Evolutionary conservation across 2,329 filamentous ascomycete genomes (phyloP).

Genomic region (Calonectria pteridis): DNA sequence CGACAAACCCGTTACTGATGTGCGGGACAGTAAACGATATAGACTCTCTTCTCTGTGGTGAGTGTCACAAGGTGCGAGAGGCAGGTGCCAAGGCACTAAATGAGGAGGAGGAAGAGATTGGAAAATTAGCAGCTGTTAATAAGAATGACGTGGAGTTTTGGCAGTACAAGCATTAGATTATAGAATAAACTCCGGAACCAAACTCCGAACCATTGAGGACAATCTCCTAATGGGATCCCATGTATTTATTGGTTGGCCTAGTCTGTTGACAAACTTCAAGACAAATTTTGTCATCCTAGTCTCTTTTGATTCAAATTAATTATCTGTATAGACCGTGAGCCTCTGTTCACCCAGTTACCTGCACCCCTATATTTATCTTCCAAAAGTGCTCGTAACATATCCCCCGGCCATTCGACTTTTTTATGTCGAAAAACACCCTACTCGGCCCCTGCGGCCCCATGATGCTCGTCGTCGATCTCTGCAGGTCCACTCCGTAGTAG

Average conservation of each 20-base stretch:
- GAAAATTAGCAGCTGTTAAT: neutral
- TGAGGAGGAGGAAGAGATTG: neutral
- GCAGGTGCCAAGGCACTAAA: neutral
- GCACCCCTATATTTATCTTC: constrained; percentile 2
- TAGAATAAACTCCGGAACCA: neutral
- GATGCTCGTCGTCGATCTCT: neutral
- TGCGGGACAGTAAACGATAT: neutral
- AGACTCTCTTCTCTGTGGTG: neutral
- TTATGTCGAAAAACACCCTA: constrained; percentile 8
- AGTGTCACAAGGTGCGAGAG: neutral
- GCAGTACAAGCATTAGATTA: neutral
- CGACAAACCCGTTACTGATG: neutral
- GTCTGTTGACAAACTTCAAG: neutral
- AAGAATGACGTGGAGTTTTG: neutral
- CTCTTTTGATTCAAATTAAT: neutral
- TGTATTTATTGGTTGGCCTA: too few relatives aligned
- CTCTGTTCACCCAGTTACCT: neutral
- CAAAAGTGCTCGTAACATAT: constrained; percentile 11
- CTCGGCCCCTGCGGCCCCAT: neutral
- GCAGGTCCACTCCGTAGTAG: neutral
- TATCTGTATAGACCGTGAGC: neutral
- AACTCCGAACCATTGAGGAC: too few relatives aligned
- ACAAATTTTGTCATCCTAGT: neutral
- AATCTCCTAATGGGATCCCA: too few relatives aligned
- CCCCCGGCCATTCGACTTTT: neutral